Conservation (phyloP, 2,329 filamentous ascomycete species). For the Tolypocladium ophioglossoides region DNA sequence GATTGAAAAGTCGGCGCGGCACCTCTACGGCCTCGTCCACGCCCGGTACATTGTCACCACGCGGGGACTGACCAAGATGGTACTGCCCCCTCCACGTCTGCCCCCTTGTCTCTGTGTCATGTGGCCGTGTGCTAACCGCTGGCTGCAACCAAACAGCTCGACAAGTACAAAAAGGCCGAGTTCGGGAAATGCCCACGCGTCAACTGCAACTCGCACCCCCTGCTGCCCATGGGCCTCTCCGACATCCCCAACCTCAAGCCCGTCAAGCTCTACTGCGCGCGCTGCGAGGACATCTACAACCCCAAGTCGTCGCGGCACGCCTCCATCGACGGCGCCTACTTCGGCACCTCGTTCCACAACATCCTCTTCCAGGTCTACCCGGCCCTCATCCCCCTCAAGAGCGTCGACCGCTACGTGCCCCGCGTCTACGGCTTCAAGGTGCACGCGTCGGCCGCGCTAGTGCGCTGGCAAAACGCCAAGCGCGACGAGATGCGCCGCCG, state of each 20-base stretch:
- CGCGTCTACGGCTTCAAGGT: slow-evolving; percentile 93
- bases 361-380: slow-evolving; percentile 99
- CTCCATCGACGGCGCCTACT: slow-evolving; percentile 93
- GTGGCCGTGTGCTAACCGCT: neutral
- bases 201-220: slow-evolving; percentile 83
- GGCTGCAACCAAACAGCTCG: slow-evolving; percentile 52
- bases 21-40: slow-evolving; percentile 92
- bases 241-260: slow-evolving; percentile 80
- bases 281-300: slow-evolving; percentile 98
- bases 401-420: slow-evolving; percentile 74
- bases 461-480: slow-evolving; percentile 80
- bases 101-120: neutral
- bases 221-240: slow-evolving; percentile 89
- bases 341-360: slow-evolving; percentile 96
- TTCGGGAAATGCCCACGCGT: slow-evolving; percentile 98
- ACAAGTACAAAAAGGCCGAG: slow-evolving; percentile 97
- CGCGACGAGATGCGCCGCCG: slow-evolving; percentile 74
- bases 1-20: slow-evolving; percentile 92
- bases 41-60: slow-evolving; percentile 96
- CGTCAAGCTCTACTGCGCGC: slow-evolving; percentile 93
- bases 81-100: slow-evolving; percentile 29
- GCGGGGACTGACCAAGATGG: slow-evolving; percentile 90
- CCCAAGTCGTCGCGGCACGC: slow-evolving; percentile 95
- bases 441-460: slow-evolving; percentile 76
- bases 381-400: slow-evolving; percentile 77